Base-by-base conservation (phyloP, 2,329 filamentous ascomycete species). In the Chrysoporthe puriensis region DNA sequence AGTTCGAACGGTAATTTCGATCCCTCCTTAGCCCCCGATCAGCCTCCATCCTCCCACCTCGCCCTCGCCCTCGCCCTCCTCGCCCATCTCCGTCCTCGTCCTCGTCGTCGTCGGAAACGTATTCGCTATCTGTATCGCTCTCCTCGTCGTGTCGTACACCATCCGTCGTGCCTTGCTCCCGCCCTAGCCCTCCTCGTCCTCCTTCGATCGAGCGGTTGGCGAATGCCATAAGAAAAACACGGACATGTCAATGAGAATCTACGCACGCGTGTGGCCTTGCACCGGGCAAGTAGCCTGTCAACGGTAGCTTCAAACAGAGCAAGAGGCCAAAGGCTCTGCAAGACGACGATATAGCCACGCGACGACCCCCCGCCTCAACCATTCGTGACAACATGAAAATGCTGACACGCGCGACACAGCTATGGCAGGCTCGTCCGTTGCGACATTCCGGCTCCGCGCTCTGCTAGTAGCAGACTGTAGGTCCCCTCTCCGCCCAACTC, bases 1-100 rank as follows among this genome's bases (percentile, higher is more conserved):
- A 98, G 88, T 98, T 98, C 92, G 95, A 98, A 94, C 94, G 95
- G 93, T 97, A 97, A 89, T 94, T 97, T 87, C 84, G 82, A 83
- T 76, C 73, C 76, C 70, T 74, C 71, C 72, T 72, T 72, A 73
- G 66, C 72, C 69, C 69, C 64, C 69, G 60, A 64, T 67, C 61
- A 64, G 66, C 73, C 46, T 66, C 64, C 63, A 65, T 61, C 68
- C 71, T 72, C 58, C 67, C 62, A 64, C 64, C 66, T 66, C 72
- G 67, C 66, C 60, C 57, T 66, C 71, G 66, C 66, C 58, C 52
- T 65, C 63, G 62, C 61, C 64, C 59, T 65, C 69, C 70, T 67
- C 68, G 60, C 69, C 70, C 66, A 67, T 68, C 64, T 66, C 40
- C 69, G 68, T 63, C 67, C 66, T 70, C 70, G 68, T 65, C 70